phyloP scores from a whole-genome alignment of 2,329 filamentous ascomycete genomes.

The Colletotrichum sublineola region DNA sequence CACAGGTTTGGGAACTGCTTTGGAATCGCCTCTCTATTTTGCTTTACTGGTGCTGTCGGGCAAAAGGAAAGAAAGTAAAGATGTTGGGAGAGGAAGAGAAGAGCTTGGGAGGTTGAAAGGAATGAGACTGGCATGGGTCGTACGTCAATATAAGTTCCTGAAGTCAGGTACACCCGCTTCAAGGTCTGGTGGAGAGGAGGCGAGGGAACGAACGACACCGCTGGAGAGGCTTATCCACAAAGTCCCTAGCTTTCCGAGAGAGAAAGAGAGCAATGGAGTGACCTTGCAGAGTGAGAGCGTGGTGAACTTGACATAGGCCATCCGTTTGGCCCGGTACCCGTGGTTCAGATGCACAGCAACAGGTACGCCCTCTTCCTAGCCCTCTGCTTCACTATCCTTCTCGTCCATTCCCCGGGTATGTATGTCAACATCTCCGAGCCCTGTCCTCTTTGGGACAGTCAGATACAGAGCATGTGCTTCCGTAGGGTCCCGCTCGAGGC shows the following conservation, averaged over 20 bases:
- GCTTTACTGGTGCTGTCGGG: slow-evolving; percentile 8
- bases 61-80: slow-evolving; percentile 10
- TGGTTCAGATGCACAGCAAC: slow-evolving; percentile 35
- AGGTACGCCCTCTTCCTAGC: slow-evolving; percentile 31
- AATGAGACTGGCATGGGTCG: slow-evolving; percentile 39
- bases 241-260: slow-evolving; percentile 25
- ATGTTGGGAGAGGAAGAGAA: slow-evolving; percentile 17
- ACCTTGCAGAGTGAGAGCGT: background rate
- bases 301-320: background rate
- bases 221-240: slow-evolving; percentile 10
- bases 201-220: slow-evolving; percentile 29
- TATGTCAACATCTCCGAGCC: slow-evolving; percentile 20
- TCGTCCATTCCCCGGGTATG: slow-evolving; percentile 32
- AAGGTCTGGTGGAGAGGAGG: slow-evolving; percentile 23
- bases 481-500: slow-evolving; percentile 16
- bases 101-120: slow-evolving; percentile 15
- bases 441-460: slow-evolving; percentile 30
- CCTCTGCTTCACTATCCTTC: slow-evolving; percentile 31
- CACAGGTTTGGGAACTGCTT: slow-evolving; percentile 8
- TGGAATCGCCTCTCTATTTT: slow-evolving; percentile 20
- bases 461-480: slow-evolving; percentile 20
- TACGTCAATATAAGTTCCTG: slow-evolving; percentile 43
- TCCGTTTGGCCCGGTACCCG: slow-evolving; percentile 16
- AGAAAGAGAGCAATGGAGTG: background rate
- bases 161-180: slow-evolving; percentile 40